Conservation (phyloP, 176 grass and related monocot species). For the sorghum (Sorghum bicolor) region Sorghum_bicolor_NCBIv3 NC_012879.2:54500501-54501000, state of each 20-base stretch:
- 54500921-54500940: not conserved
- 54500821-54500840: too few relatives aligned
- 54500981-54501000: not conserved
- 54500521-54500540: not conserved
- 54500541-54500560: not conserved
- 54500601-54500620: not conserved
- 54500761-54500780: not conserved
- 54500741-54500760: not conserved
- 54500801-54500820: not conserved
- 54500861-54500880: too few relatives aligned
- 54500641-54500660: not conserved
- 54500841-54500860: too few relatives aligned
- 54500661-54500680: not conserved
- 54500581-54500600: too few relatives aligned
- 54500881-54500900: too few relatives aligned
- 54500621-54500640: not conserved
- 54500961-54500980: not conserved
- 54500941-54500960: not conserved
- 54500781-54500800: not conserved
- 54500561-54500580: not conserved
- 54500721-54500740: not conserved
- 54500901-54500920: not conserved
- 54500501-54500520: too few relatives aligned
- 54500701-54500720: not conserved
- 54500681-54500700: not conserved